These are phyloP conservation scores for Beauveria caledonica DNA, from an alignment of 2,329 filamentous ascomycete genomes.

Conservation along the genomic window DNA sequence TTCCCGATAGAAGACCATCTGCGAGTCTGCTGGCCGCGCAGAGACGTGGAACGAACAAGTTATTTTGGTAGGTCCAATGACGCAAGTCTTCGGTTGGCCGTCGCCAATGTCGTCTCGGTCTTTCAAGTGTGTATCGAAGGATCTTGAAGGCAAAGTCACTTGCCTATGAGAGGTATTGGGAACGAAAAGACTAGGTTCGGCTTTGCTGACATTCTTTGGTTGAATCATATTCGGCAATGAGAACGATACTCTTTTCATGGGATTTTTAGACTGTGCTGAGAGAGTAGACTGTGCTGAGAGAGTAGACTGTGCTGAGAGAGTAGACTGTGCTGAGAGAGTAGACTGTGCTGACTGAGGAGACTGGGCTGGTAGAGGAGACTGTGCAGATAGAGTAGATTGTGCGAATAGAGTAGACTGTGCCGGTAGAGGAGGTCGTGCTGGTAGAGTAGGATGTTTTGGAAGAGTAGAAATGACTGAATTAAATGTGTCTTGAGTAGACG, in stretches of 20 bases:
- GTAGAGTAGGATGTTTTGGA: too few species aligned
- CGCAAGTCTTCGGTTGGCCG: background rate
- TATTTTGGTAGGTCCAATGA: background rate
- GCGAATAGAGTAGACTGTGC: too few species aligned
- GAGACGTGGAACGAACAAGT: background rate
- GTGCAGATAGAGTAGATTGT: too few species aligned
- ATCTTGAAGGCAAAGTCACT: background rate
- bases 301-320: too few species aligned
- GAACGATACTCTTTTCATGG: background rate
- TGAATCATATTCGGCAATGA: background rate
- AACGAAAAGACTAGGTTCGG: conserved; percentile 2
- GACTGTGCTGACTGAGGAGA: too few species aligned
- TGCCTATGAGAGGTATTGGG: background rate
- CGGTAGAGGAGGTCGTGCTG: too few species aligned
- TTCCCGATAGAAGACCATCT: background rate
- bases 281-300: background rate
- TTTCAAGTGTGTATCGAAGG: background rate
- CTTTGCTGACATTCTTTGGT: background rate
- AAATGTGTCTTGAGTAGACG: background rate
- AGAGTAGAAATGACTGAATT: too few species aligned
- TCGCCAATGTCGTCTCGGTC: background rate
- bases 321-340: too few species aligned
- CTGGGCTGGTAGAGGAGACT: too few species aligned
- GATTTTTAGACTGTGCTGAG: background rate
- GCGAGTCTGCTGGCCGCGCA: background rate